A percentile compares a stretch with the other conserved stretches of the same genome.
Conservation (phyloP, 371 early-diverging fungal genomes). For the Syncephalastrum sp. region DNA sequence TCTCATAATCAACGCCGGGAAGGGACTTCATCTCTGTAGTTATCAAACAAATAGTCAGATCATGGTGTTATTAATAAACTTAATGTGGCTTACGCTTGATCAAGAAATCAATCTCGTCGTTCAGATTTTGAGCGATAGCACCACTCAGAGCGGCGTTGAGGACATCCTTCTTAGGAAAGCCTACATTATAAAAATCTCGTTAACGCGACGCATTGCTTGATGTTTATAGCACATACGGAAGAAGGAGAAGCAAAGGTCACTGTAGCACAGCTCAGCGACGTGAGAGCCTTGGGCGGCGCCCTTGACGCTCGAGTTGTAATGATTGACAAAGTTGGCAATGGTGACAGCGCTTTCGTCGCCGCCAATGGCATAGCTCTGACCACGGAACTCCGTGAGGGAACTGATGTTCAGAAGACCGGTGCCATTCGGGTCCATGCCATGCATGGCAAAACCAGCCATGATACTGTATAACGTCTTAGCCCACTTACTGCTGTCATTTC, state of each 20-base stretch:
- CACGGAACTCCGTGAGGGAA: constrained; percentile 36
- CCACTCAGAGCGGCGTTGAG: constrained; percentile 51
- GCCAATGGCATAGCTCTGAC: constrained; percentile 45
- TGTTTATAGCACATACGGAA: neutral
- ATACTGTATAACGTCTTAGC: constrained; percentile 17
- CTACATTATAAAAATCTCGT: neutral
- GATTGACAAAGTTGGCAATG: constrained; percentile 40
- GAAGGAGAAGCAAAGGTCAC: neutral
- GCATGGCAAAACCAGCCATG: constrained; percentile 38
- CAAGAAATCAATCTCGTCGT: constrained; percentile 36
- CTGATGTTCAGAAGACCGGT: constrained; percentile 18
- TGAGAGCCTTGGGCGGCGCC: constrained; percentile 42
- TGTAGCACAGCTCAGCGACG: constrained; percentile 22
- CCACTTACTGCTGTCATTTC: neutral
- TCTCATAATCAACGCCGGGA: constrained; percentile 14
- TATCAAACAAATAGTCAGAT: neutral
- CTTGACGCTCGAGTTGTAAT: constrained; percentile 28
- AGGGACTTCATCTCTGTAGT: constrained; percentile 17
- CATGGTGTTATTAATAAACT: neutral
- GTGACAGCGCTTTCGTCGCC: constrained; percentile 43
- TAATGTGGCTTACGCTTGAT: constrained; percentile 16
- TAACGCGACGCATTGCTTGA: no score
- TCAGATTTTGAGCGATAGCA: constrained; percentile 32
- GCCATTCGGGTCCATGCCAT: constrained; percentile 18
- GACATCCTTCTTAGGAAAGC: constrained; percentile 9